Percentiles rank a stretch among this genome's conserved stretches.
These are phyloP conservation scores for Aspergillus novoparasiticus DNA, from an alignment of 2,329 filamentous ascomycete species.

Conservation along the genomic window DNA sequence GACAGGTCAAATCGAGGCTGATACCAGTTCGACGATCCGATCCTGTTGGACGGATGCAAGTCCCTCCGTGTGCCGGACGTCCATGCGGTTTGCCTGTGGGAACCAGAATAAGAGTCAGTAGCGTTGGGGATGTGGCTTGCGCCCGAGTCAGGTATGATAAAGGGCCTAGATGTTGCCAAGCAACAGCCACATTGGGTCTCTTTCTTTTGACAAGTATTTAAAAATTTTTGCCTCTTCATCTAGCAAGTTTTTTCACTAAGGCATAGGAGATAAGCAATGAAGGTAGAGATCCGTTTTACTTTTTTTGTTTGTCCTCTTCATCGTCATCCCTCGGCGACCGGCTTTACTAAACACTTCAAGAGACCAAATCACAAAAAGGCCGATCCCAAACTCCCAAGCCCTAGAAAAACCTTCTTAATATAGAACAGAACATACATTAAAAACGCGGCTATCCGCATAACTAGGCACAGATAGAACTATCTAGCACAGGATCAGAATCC, in stretches of 20 bases:
- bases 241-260: not conserved
- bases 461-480: not conserved
- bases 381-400: too few relatives aligned
- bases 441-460: not conserved
- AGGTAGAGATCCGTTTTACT: not conserved
- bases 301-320: not conserved
- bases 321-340: too few relatives aligned
- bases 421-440: not conserved
- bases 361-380: too few relatives aligned
- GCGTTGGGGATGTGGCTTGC: slow-evolving; percentile 14
- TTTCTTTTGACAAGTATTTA: not conserved
- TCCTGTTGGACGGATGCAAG: slow-evolving; percentile 8
- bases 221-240: not conserved
- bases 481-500: not conserved
- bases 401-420: not conserved
- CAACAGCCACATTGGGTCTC: not conserved
- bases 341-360: too few relatives aligned
- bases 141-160: slow-evolving; percentile 10
- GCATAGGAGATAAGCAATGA: not conserved
- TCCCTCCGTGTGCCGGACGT: slow-evolving; percentile 3
- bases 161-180: slow-evolving; percentile 5
- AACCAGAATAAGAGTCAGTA: slow-evolving; percentile 10
- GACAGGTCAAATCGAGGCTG: not conserved
- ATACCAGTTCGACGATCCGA: not conserved
- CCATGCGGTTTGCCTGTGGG: slow-evolving; percentile 4